These are phyloP conservation scores for Sphaerulina musiva DNA, from an alignment of 2,329 filamentous ascomycete genomes.

Conservation along the genomic window DNA sequence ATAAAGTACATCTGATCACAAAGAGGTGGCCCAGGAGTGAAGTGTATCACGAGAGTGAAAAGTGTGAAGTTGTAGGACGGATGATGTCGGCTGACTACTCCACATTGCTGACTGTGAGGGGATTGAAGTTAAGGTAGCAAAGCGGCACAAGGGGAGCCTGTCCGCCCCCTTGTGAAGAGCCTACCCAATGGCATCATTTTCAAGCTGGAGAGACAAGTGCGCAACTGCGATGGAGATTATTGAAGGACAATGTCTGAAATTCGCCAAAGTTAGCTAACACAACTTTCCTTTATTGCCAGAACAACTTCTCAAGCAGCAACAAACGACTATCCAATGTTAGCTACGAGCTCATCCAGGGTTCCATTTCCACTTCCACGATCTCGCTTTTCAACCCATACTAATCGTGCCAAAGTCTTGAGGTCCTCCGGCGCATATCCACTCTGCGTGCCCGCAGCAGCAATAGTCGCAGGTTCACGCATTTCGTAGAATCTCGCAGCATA, in stretches of 20 bases:
- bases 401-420: slow-evolving; percentile 38
- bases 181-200: too few species aligned
- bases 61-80: neutral
- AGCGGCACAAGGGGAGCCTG: neutral
- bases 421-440: slow-evolving; percentile 35
- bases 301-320: neutral
- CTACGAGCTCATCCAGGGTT: slow-evolving; percentile 21
- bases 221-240: too few species aligned
- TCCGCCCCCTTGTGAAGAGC: too few species aligned
- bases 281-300: neutral
- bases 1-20: neutral
- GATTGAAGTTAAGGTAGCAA: neutral
- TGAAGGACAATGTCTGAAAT: too few species aligned
- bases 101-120: neutral
- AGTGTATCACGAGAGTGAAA: neutral
- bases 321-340: slow-evolving; percentile 15
- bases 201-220: too few species aligned
- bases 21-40: neutral
- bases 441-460: slow-evolving; percentile 31
- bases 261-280: neutral
- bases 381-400: slow-evolving; percentile 28
- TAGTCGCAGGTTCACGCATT: slow-evolving; percentile 50
- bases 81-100: neutral
- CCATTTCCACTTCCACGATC: slow-evolving; percentile 20
- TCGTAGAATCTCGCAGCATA: slow-evolving; percentile 62